Base-by-base conservation (phyloP, 495 filamentous ascomycete genomes). In the Rhizodiscina lignyota region DNA sequence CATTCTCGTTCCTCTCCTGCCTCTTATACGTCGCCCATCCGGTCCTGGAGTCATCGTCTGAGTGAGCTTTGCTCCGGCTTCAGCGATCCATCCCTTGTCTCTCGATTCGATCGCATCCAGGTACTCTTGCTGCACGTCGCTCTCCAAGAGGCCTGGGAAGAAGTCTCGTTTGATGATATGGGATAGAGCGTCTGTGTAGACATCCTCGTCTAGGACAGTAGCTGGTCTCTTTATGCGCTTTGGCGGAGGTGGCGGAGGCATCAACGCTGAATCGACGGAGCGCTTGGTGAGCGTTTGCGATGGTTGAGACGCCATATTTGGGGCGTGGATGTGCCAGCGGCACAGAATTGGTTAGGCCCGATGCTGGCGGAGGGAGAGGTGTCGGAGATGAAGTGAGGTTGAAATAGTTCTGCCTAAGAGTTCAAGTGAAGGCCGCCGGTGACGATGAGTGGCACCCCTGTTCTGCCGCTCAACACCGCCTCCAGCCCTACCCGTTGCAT, bases 141-240 rank as follows among this genome's bases (percentile, higher is more conserved):
- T 74, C 47, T 96, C 86, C 1, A 86, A 62, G 0, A 97, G 65
- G 2, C 86, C 89, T 0, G 89, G 89, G 54, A 94, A 97, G 65
- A 89, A 97, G 59, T 97, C 91, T 26, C 91, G 81, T 20, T 82
- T 80, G 36, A 96, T 94, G 45, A 97, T 96, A 33, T 94, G 77
- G 1, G 87, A 92, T 18, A 97, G 60, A 5, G 81, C 80, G 37
- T 81, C 72, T 18, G 83, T 86, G 61, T 97, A 97, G 44, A 74
- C 73, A 46, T 97, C 89, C 64, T 97, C 89, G 55, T 93, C 84
- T 18, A 97, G 69, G 24, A 93, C 77, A 32, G 75, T 86, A 39
- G 79, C 67, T 3, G 89, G 89, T 20, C 89, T 75, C 57, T 94
- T 94, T 48, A 94, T 93, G 32, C 83, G 74, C 52, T 93, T 96